Conservation (phyloP, 352 stramenopile genomes). For the Phytophthora meadii region DNA sequence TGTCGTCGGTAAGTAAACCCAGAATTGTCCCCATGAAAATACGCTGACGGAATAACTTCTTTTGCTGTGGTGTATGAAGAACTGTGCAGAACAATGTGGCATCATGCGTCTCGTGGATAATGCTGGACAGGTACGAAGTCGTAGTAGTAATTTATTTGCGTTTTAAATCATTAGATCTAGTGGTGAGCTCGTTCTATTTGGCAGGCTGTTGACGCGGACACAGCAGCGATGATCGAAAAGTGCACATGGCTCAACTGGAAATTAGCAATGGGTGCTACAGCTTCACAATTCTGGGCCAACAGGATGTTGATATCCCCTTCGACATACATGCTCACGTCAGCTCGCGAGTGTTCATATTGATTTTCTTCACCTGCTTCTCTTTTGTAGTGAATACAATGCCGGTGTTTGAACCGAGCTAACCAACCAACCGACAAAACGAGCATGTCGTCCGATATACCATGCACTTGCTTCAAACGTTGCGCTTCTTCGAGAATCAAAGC, state of each 20-base stretch:
- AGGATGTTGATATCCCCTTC: constrained; percentile 98
- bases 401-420: constrained; percentile 76
- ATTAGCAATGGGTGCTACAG: constrained; percentile 92
- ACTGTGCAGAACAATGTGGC: constrained; percentile 89
- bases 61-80: constrained; percentile 40
- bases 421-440: constrained; percentile 78
- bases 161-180: constrained; percentile 28
- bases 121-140: constrained; percentile 67
- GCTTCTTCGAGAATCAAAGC: constrained; percentile 80
- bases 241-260: constrained; percentile 94
- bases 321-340: constrained; percentile 95
- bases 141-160: background rate
- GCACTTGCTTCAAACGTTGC: constrained; percentile 70
- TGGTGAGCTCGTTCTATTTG: constrained; percentile 1
- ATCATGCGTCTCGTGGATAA: constrained; percentile 92
- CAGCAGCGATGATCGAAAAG: constrained; percentile 95
- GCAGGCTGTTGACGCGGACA: constrained; percentile 95
- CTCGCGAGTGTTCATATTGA: background rate
- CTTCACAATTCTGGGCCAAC: constrained; percentile 94
- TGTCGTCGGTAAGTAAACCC: constrained; percentile 75
- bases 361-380: constrained; percentile 9
- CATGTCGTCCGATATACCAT: constrained; percentile 68
- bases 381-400: constrained; percentile 56
- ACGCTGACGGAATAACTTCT: background rate
- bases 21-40: background rate